phyloP scores from a whole-genome alignment of 768 basidiomycete genomes.

The Pulveroboletus sp. region DNA sequence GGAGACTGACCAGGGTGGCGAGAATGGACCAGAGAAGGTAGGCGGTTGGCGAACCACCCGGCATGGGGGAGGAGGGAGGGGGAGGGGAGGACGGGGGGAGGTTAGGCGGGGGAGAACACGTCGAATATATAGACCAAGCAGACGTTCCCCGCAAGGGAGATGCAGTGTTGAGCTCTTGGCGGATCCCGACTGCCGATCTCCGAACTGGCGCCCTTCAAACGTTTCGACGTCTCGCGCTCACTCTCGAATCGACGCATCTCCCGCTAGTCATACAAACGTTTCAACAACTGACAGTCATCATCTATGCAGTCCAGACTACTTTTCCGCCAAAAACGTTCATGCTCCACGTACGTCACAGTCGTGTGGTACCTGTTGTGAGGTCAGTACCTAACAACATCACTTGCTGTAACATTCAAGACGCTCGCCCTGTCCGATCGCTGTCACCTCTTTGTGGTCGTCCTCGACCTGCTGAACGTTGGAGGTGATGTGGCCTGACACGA shows the following conservation, averaged over 20 bases:
- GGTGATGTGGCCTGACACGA: too few species aligned
- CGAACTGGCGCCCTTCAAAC: background rate
- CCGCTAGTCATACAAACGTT: background rate
- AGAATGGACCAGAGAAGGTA: constrained; percentile 76
- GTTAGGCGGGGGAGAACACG: background rate
- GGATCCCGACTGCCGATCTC: background rate
- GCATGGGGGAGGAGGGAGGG: constrained; percentile 45
- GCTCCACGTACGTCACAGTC: constrained; percentile 65
- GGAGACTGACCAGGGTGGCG: constrained; percentile 51
- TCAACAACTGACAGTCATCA: background rate
- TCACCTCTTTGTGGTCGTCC: too few species aligned
- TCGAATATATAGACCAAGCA: background rate
- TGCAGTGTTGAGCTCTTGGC: background rate
- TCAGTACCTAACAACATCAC: background rate
- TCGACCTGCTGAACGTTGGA: too few species aligned
- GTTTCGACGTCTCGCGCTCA: background rate
- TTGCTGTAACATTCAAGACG: too few species aligned
- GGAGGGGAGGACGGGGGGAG: background rate
- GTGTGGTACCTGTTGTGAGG: constrained; percentile 43
- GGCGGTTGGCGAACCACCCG: constrained; percentile 66
- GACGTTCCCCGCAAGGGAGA: constrained; percentile 24
- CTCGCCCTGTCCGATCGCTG: too few species aligned
- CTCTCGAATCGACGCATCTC: background rate
- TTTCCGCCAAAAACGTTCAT: constrained; percentile 65
- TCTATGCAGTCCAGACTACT: constrained; percentile 35